Conservation (phyloP, 192 early-diverging fungal species). For the Irineochytrium annulatum region DNA sequence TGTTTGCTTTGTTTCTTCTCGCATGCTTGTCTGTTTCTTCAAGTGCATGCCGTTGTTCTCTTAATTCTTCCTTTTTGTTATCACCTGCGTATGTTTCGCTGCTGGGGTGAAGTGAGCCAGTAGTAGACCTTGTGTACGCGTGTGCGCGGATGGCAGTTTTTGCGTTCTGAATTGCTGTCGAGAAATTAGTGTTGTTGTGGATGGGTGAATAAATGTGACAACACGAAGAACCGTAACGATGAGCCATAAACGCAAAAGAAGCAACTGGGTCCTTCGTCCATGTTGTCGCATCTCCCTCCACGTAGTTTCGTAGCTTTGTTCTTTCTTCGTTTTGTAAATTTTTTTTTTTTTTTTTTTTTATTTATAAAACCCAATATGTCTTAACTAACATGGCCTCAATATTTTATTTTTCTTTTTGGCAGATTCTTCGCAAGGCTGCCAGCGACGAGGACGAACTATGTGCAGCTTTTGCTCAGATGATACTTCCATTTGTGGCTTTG, state of each 20-base stretch:
- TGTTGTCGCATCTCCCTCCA: too few species aligned
- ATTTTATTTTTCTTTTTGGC: not conserved
- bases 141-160: not conserved
- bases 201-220: too few species aligned
- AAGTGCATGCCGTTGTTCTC: too few species aligned
- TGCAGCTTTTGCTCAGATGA: not conserved
- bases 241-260: too few species aligned
- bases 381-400: not conserved
- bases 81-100: not conserved
- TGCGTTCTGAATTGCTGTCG: not conserved
- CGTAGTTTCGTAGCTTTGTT: not conserved
- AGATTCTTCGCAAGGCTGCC: not conserved
- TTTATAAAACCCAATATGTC: too few species aligned
- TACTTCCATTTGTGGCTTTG: not conserved
- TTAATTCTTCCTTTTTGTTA: too few species aligned
- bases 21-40: not conserved
- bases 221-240: too few species aligned
- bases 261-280: too few species aligned
- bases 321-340: slow-evolving; percentile 2
- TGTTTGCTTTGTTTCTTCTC: not conserved
- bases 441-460: not conserved
- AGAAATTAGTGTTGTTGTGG: too few species aligned
- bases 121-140: not conserved
- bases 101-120: not conserved
- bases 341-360: slow-evolving; percentile 8